A percentile compares a stretch with the other conserved stretches of the same genome.
Conservation (phyloP, 768 basidiomycete genomes). For the Kwoniella sp. region DNA sequence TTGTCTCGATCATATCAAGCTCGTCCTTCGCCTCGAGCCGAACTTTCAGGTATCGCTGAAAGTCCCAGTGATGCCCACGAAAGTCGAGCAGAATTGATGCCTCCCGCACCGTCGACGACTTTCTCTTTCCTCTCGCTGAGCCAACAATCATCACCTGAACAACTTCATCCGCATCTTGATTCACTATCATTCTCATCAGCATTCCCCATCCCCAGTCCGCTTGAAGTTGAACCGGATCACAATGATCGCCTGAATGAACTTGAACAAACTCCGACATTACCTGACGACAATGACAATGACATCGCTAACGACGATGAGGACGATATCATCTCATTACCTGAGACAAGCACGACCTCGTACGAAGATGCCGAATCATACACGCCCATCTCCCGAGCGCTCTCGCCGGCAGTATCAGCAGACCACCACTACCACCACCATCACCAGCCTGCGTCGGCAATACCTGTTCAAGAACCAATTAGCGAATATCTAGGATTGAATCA, state of each 20-base stretch:
- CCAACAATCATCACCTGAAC: constrained; percentile 31
- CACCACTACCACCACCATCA: background rate
- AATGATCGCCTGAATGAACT: background rate
- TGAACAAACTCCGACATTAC: background rate
- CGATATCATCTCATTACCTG: constrained; percentile 23
- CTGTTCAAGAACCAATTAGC: background rate
- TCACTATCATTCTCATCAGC: constrained; percentile 4
- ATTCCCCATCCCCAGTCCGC: background rate
- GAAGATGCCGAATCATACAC: constrained; percentile 46
- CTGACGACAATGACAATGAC: background rate
- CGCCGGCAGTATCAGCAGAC: background rate
- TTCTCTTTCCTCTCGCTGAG: constrained; percentile 39
- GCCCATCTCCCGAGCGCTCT: constrained; percentile 24
- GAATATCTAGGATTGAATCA: constrained; percentile 10
- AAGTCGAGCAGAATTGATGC: background rate
- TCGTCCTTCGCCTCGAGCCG: background rate
- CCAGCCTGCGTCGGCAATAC: background rate
- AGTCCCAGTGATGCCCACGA: no score
- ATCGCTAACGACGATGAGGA: constrained; percentile 15
- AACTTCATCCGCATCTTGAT: background rate
- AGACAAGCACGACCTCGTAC: constrained; percentile 28
- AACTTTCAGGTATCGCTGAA: no score
- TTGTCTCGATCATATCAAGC: background rate
- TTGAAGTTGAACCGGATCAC: background rate
- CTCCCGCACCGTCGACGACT: constrained; percentile 24